These are phyloP conservation scores for Leccinum uliginosum DNA, from an alignment of 768 basidiomycete species.

Conservation along the genomic window DNA sequence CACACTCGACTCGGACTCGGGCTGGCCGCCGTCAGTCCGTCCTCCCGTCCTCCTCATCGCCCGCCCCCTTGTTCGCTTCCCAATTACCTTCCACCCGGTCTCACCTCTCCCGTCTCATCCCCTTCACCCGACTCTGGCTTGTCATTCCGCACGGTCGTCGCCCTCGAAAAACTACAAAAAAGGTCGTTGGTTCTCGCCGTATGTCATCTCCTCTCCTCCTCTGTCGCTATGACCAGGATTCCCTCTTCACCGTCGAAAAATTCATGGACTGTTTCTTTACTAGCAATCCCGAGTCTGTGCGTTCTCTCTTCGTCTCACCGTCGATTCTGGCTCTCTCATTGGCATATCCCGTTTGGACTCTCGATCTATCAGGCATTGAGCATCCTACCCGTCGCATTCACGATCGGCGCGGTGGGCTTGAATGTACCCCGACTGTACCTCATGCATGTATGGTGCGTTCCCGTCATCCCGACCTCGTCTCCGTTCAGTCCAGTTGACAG, in stretches of 20 bases:
- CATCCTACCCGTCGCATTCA: conserved; percentile 70
- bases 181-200: conserved; percentile 73
- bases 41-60: not conserved
- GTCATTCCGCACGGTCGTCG: conserved; percentile 69
- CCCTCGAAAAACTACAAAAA: conserved; percentile 78
- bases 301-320: not conserved
- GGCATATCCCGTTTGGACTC: conserved; percentile 80
- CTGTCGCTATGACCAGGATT: conserved; percentile 91
- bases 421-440: conserved; percentile 80
- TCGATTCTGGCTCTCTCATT: not conserved
- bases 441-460: conserved; percentile 73
- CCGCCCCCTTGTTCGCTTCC: conserved; percentile 10
- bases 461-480: too few species aligned
- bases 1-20: not conserved
- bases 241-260: conserved; percentile 88
- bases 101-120: conserved; percentile 26
- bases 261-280: conserved; percentile 91
- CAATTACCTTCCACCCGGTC: conserved; percentile 1
- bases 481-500: too few species aligned
- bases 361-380: conserved; percentile 78
- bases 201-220: conserved; percentile 75
- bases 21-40: not conserved
- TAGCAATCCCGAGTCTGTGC: conserved; percentile 58
- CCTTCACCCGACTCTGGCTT: conserved; percentile 42
- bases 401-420: conserved; percentile 78